Conservation (phyloP, 2,329 filamentous ascomycete genomes). For the Phyllosticta citribraziliensis region DNA sequence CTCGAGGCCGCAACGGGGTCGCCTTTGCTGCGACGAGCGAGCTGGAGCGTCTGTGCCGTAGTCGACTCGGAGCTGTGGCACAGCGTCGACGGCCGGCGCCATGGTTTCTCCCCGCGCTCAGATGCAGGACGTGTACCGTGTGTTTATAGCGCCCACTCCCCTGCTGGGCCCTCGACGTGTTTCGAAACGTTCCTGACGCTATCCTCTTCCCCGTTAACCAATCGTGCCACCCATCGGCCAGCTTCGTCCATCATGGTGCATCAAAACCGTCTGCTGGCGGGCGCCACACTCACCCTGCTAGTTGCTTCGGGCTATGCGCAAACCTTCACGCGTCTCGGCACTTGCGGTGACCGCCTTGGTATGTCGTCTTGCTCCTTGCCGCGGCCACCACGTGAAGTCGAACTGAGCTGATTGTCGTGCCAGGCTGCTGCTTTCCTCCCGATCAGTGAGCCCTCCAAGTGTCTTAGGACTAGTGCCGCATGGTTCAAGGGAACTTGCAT, state of each 20-base stretch:
- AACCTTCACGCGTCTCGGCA: conserved; percentile 46
- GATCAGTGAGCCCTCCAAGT: conserved; percentile 37
- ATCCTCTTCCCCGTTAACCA: background rate
- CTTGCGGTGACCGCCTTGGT: conserved; percentile 44
- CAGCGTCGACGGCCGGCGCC: background rate
- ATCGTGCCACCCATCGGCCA: background rate
- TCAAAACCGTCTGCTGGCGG: background rate
- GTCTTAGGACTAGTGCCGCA: conserved; percentile 5
- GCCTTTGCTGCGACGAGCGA: background rate
- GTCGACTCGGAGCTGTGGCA: background rate
- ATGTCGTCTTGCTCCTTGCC: conserved; percentile 13
- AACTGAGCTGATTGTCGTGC: conserved; percentile 13
- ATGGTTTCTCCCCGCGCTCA: background rate
- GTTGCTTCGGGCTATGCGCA: conserved; percentile 28
- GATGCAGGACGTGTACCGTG: background rate
- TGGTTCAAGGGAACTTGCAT: background rate
- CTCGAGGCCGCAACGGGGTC: background rate
- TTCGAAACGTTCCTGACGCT: background rate
- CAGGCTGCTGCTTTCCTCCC: conserved; percentile 45
- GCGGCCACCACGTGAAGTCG: background rate
- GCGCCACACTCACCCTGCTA: background rate
- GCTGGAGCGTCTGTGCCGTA: background rate
- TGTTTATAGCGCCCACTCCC: background rate
- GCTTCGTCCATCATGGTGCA: background rate
- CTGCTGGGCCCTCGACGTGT: background rate